Percentiles rank a stretch among this genome's conserved stretches.
Evolutionary conservation across 2,329 filamentous ascomycete species (phyloP).

Genomic region (Cercospora nicotianae): DNA sequence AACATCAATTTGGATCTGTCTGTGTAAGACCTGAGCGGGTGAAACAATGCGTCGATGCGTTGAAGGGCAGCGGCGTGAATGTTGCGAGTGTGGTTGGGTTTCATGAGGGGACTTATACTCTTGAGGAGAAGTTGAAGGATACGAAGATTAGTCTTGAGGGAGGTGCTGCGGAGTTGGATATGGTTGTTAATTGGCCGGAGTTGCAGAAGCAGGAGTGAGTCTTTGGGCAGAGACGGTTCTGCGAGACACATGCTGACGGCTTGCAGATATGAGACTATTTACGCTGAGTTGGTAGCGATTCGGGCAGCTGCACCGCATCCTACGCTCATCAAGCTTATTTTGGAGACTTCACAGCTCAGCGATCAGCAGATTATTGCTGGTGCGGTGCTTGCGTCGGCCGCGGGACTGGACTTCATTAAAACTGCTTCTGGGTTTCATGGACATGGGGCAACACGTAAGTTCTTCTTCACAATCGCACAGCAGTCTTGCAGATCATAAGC

Average conservation of each 20-base stretch:
- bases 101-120: conserved; percentile 58
- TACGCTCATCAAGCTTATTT: conserved; percentile 56
- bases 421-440: conserved; percentile 62
- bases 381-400: conserved; percentile 52
- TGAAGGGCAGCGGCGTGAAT: conserved; percentile 51
- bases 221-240: no score
- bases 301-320: conserved; percentile 48
- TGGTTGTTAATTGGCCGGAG: conserved; percentile 58
- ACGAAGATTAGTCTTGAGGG: conserved; percentile 50
- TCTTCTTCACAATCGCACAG: no score
- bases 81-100: conserved; percentile 62
- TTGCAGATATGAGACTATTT: conserved; percentile 50
- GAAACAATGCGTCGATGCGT: conserved; percentile 49
- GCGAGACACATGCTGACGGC: background rate
- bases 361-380: conserved; percentile 55
- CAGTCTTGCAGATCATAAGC: background rate
- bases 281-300: conserved; percentile 55
- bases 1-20: conserved; percentile 53
- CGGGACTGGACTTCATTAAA: conserved; percentile 60
- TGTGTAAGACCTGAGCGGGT: conserved; percentile 59
- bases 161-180: conserved; percentile 59
- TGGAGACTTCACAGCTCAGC: conserved; percentile 58
- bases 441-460: conserved; percentile 45
- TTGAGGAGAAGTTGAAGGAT: conserved; percentile 54
- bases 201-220: conserved; percentile 38